Conservation (phyloP, 371 early-diverging fungal genomes). For the Zychaea mexicana region DNA sequence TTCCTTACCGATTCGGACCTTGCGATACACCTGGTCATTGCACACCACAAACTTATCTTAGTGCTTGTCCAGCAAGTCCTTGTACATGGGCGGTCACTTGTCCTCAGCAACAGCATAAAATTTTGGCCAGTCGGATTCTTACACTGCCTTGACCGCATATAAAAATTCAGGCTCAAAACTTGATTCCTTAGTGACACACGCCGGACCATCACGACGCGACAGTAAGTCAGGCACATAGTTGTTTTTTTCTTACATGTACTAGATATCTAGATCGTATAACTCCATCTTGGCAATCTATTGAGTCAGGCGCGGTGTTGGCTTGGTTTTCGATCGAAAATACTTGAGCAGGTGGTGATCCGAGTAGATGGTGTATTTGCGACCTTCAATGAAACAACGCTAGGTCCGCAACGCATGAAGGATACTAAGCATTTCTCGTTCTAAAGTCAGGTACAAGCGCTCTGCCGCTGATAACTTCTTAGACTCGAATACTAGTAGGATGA, state of each 20-base stretch:
- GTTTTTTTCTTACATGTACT: slow-evolving; percentile 15
- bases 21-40: neutral
- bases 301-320: slow-evolving; percentile 22
- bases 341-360: slow-evolving; percentile 30
- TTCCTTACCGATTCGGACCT: neutral
- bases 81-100: neutral
- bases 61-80: neutral
- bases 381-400: slow-evolving; percentile 35
- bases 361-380: slow-evolving; percentile 17
- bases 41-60: slow-evolving; percentile 5
- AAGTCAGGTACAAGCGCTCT: slow-evolving; percentile 24
- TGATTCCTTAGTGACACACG: neutral
- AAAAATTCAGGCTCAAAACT: slow-evolving; percentile 22
- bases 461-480: slow-evolving; percentile 36
- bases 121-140: slow-evolving; percentile 23
- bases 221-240: slow-evolving; percentile 25
- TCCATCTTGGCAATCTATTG: slow-evolving; percentile 33
- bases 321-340: slow-evolving; percentile 26
- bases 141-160: slow-evolving; percentile 8
- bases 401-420: slow-evolving; percentile 30
- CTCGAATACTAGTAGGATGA: slow-evolving; percentile 35
- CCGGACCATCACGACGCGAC: slow-evolving; percentile 10
- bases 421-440: slow-evolving; percentile 43
- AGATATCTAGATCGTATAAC: slow-evolving; percentile 29
- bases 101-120: slow-evolving; percentile 10